Base-by-base conservation (phyloP, 2,329 filamentous ascomycete species). In the Beauveria sp. region DNA sequence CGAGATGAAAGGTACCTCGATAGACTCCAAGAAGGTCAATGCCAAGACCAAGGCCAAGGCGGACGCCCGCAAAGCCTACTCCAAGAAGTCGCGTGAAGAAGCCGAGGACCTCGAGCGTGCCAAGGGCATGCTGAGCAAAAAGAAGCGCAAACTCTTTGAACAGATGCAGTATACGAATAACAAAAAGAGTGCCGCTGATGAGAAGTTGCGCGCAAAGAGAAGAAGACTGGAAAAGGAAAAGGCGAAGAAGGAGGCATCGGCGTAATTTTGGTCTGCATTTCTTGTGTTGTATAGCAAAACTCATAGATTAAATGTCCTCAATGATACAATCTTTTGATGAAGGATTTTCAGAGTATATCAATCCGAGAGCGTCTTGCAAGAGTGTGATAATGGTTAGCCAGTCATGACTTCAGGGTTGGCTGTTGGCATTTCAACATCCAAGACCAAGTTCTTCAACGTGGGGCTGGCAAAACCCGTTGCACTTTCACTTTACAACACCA, bases 61-160 rank as follows among this genome's bases (percentile, higher is more conserved):
- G 67, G 89, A 90, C 67, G 87, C 85, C 18, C 84, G 81, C 67
- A 89, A 90, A 71, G 85, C 85, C 69, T 79, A 88, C 34, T 82
- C 84, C 67, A 88, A 88, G 79, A 88, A 90, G 76, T 84, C 86
- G 42, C 84, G 86, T 64, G 82, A 87, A 70, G 90, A 95, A 72
- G 87, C 89, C 4, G 95, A 98, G 75, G 93, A 98, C 69, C 76
- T 96, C 63, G 92, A 96, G 75, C 84, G 93, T 65, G 88, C 91
- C 74, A 97, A 96, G 85, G 95, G 96, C 79, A 99, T 99, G 95
- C 88, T 98, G 81, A 90, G 89, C 75, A 90, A 96, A 76, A 95
- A 96, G 85, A 99, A 98, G 87, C 84, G 95, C 70, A 97, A 97
- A 86, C 80, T 97, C 70, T 89, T 93, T 67, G 95, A 98, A 81